These are phyloP conservation scores for Annona cherimola DNA, from an alignment of 164 flowering plant genomes.

Conservation along the genomic window DNA sequence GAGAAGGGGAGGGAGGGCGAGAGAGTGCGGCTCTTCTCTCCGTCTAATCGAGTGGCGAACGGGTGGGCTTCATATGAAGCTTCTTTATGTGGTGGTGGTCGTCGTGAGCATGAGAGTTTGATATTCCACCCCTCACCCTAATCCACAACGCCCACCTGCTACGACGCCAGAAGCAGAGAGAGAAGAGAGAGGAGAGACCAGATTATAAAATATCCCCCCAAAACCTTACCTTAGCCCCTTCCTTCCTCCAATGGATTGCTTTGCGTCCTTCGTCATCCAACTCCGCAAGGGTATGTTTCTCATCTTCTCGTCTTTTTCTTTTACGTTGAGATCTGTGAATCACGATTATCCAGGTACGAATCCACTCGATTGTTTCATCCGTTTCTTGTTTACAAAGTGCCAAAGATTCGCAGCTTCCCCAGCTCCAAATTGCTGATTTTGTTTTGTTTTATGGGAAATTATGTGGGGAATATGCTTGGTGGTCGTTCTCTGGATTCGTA, in stretches of 20 bases:
- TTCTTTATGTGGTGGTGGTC: slow-evolving; percentile 20
- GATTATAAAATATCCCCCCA: neutral
- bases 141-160: neutral
- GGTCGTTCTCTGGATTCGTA: neutral
- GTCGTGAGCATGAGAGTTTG: slow-evolving; percentile 15
- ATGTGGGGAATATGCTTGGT: neutral
- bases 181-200: neutral
- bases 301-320: neutral
- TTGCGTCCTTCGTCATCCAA: slow-evolving; percentile 16
- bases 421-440: neutral
- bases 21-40: neutral
- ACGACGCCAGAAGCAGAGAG: neutral
- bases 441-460: neutral
- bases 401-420: neutral
- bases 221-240: neutral
- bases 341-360: neutral
- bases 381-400: neutral
- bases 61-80: slow-evolving; percentile 17
- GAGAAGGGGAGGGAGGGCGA: slow-evolving; percentile 1
- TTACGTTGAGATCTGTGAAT: neutral
- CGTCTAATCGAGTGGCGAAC: slow-evolving; percentile 25
- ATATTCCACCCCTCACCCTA: neutral
- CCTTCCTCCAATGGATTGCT: slow-evolving; percentile 16
- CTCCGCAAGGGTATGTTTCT: slow-evolving; percentile 22
- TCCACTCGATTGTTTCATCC: neutral